Percentiles rank a stretch among this genome's conserved stretches.
Conservation (phyloP, 805 yeast species). For the Komagataella kurtzmanii region DNA sequence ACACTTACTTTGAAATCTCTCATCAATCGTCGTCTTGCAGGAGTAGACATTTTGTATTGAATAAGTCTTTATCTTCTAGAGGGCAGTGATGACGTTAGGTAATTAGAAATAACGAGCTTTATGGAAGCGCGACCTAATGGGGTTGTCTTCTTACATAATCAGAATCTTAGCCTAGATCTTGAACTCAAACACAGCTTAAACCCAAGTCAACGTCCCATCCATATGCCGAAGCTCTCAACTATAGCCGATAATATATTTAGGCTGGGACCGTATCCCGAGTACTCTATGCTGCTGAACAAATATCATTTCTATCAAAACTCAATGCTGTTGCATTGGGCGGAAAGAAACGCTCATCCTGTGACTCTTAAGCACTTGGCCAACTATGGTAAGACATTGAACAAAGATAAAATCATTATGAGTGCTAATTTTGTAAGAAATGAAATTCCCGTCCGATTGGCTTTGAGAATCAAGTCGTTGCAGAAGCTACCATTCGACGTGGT, state of each 20-base stretch:
- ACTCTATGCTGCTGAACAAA: conserved; percentile 15
- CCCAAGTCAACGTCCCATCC: neutral
- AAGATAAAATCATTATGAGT: conserved; percentile 63
- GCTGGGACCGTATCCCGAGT: conserved; percentile 4
- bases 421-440: conserved; percentile 87
- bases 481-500: conserved; percentile 68
- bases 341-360: conserved; percentile 73
- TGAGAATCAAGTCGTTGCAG: conserved; percentile 70
- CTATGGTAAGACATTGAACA: conserved; percentile 68
- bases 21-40: conserved; percentile 98
- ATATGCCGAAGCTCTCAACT: neutral
- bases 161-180: neutral
- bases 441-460: conserved; percentile 71
- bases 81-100: neutral
- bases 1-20: conserved; percentile 78
- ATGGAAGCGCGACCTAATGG: neutral
- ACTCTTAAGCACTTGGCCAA: conserved; percentile 83
- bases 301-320: conserved; percentile 85
- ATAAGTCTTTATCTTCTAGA: neutral
- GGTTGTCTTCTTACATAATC: neutral
- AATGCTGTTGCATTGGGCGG: conserved; percentile 47
- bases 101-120: neutral
- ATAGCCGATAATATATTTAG: conserved; percentile 1
- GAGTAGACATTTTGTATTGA: conserved; percentile 64
- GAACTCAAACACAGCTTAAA: neutral